Conservation (phyloP, 257 asterid species). For the Euphrasia confusa region DNA sequence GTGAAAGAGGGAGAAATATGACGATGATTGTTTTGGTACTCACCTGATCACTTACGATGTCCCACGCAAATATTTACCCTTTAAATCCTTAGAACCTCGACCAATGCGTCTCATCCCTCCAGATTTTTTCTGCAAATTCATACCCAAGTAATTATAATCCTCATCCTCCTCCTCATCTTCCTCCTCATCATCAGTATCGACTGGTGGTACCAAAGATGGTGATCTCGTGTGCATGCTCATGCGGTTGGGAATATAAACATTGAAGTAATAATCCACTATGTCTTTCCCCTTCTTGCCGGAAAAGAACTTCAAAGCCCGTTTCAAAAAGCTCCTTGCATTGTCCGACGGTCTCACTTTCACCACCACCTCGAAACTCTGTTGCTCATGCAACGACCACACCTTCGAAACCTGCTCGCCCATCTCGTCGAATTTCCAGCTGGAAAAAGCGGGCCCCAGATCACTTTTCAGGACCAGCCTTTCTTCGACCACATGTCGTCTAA, state of each 20-base stretch:
- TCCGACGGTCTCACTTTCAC: constrained; percentile 35
- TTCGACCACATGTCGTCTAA: constrained; percentile 47
- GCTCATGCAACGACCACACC: constrained; percentile 58
- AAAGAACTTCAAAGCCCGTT: constrained; percentile 46
- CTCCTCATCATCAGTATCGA: constrained; percentile 45
- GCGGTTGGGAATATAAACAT: constrained; percentile 51
- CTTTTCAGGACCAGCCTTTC: constrained; percentile 38
- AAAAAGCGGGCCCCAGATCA: constrained; percentile 60
- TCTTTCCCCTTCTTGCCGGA: constrained; percentile 37
- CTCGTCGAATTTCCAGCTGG: constrained; percentile 67
- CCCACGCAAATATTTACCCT: constrained; percentile 34
- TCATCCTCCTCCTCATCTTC: constrained; percentile 35
- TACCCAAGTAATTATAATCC: constrained; percentile 24
- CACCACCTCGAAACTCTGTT: constrained; percentile 41
- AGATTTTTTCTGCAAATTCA: constrained; percentile 26
- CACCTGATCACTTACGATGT: constrained; percentile 22
- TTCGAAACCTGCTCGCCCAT: constrained; percentile 61
- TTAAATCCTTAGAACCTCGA: constrained; percentile 26
- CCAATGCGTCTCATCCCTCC: constrained; percentile 22
- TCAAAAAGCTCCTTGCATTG: constrained; percentile 46
- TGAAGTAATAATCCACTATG: constrained; percentile 51
- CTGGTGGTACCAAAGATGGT: constrained; percentile 22
- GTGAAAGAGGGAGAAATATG: background rate
- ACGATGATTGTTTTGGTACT: background rate
- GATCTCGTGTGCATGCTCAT: constrained; percentile 46